Conservation (phyloP, 441 rosid genomes). For the Codiaeum variegatum region DNA sequence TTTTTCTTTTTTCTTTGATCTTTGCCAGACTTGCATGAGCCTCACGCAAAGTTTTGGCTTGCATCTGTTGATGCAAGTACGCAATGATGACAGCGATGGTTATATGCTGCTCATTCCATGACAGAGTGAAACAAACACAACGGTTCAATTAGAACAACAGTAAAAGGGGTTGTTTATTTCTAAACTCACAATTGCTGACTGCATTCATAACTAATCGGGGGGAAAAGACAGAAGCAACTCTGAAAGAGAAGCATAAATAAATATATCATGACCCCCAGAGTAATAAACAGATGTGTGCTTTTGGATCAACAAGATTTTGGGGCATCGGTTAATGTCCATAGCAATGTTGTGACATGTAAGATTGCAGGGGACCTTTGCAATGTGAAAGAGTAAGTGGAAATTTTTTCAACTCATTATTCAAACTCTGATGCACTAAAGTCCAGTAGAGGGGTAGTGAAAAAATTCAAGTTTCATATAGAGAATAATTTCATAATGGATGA, state of each 20-base stretch:
- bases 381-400: background rate
- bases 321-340: background rate
- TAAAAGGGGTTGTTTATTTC: background rate
- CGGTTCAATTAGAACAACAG: background rate
- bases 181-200: background rate
- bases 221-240: background rate
- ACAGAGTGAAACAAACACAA: background rate
- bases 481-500: no score
- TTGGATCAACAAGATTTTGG: background rate
- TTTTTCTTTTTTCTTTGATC: background rate
- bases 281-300: background rate
- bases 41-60: background rate
- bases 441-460: background rate
- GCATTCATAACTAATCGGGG: background rate
- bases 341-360: background rate
- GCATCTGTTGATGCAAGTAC: background rate
- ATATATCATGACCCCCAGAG: background rate
- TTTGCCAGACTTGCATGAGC: background rate
- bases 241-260: background rate
- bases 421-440: background rate
- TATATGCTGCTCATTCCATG: background rate
- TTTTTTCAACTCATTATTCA: background rate
- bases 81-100: background rate
- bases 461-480: no score
- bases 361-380: background rate